A percentile compares a stretch with the other conserved stretches of the same genome.
phyloP scores from a whole-genome alignment of 73 alveolate species.

The Paramecium sonneborni region DNA sequence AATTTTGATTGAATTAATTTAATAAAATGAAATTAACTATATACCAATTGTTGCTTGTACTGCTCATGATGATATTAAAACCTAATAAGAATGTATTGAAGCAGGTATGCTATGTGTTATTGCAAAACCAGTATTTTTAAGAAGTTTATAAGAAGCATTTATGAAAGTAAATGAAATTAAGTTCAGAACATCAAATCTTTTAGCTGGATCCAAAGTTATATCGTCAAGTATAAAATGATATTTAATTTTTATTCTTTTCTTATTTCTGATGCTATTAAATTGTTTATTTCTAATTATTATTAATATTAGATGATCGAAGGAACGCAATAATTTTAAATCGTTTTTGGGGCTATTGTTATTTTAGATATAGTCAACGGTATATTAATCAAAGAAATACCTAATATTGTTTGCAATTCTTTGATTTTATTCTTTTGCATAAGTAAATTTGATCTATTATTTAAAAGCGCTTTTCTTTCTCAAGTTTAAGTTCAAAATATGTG shows the following conservation, averaged over 20 bases:
- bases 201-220: neutral
- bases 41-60: constrained; percentile 37
- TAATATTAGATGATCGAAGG: too few species aligned
- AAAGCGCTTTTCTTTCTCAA: too few species aligned
- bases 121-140: constrained; percentile 23
- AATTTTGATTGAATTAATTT: neutral
- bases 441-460: too few species aligned
- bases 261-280: neutral
- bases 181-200: neutral
- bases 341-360: too few species aligned
- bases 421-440: neutral
- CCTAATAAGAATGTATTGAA: neutral
- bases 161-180: neutral
- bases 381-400: neutral
- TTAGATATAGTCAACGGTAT: neutral
- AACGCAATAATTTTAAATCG: too few species aligned
- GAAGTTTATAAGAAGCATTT: neutral
- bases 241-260: neutral
- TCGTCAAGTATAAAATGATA: constrained; percentile 1
- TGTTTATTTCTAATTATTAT: neutral
- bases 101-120: constrained; percentile 36
- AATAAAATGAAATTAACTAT: neutral
- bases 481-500: too few species aligned
- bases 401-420: too few species aligned
- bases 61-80: constrained; percentile 49